Evolutionary conservation across 805 yeast species (phyloP).

Genomic region (Ogataea paraovalis): DNA sequence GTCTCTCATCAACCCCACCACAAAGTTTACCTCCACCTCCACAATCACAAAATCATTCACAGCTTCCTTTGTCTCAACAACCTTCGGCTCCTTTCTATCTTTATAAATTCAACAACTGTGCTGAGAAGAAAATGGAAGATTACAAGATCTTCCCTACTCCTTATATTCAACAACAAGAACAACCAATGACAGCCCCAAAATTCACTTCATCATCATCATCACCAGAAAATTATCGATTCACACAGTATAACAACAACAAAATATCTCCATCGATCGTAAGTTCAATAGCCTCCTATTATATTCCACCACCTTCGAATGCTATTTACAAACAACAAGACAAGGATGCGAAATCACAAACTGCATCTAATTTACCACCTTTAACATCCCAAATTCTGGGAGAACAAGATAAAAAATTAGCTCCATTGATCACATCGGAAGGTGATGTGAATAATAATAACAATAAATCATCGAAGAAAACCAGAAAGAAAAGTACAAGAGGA

Average conservation of each 20-base stretch:
- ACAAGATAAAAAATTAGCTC: background rate
- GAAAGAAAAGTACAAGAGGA: background rate
- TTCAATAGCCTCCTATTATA: background rate
- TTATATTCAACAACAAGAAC: background rate
- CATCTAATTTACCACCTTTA: background rate
- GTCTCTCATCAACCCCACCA: background rate
- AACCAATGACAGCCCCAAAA: background rate
- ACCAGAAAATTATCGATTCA: too few species aligned
- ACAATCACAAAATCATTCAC: background rate
- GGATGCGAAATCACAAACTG: background rate
- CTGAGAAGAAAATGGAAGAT: slow-evolving; percentile 16
- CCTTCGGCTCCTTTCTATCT: slow-evolving; percentile 20
- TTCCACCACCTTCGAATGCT: background rate
- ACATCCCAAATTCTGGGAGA: background rate
- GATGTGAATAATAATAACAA: too few species aligned
- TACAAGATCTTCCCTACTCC: slow-evolving; percentile 25
- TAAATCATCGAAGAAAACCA: background rate
- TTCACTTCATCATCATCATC: too few species aligned
- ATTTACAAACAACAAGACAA: background rate
- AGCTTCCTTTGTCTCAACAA: background rate
- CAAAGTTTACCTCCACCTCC: background rate
- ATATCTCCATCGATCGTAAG: background rate
- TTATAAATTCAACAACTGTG: slow-evolving; percentile 19
- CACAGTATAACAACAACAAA: background rate
- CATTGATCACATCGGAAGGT: background rate